phyloP scores from a whole-genome alignment of 108 stramenopile species.

The Cyclotella atomus region DNA sequence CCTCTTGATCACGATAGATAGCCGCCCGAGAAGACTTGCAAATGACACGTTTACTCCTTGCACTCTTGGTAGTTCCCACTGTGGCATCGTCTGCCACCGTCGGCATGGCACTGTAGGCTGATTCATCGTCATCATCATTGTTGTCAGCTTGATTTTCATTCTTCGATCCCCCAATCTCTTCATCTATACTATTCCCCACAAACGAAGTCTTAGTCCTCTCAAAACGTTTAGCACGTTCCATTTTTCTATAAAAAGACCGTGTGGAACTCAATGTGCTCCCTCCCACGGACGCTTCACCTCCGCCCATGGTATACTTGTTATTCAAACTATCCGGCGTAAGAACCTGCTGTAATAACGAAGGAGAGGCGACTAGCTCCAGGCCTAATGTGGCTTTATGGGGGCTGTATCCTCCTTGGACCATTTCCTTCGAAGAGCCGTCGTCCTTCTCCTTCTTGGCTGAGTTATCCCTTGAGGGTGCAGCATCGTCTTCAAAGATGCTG shows the following conservation, averaged over 20 bases:
- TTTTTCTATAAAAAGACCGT: neutral
- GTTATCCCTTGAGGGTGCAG: neutral
- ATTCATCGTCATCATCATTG: neutral
- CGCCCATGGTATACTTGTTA: no score
- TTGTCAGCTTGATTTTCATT: neutral
- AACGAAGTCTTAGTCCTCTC: neutral
- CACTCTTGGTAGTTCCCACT: neutral
- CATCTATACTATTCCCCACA: neutral
- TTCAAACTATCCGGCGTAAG: neutral
- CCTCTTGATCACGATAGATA: no score
- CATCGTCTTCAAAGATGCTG: neutral
- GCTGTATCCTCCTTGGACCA: neutral
- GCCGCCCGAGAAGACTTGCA: no score
- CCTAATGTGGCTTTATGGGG: neutral
- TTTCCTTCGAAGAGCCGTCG: neutral
- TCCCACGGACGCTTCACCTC: neutral
- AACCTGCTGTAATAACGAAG: neutral
- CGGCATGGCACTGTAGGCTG: neutral
- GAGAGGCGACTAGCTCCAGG: slow-evolving; percentile 1
- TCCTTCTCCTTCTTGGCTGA: neutral
- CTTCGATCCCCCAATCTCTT: neutral
- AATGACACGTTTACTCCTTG: neutral
- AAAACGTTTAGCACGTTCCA: neutral
- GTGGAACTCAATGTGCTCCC: neutral
- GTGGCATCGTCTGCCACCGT: neutral